Evolutionary conservation across 768 basidiomycete species (phyloP).

Genomic region (Collybia sp.): DNA sequence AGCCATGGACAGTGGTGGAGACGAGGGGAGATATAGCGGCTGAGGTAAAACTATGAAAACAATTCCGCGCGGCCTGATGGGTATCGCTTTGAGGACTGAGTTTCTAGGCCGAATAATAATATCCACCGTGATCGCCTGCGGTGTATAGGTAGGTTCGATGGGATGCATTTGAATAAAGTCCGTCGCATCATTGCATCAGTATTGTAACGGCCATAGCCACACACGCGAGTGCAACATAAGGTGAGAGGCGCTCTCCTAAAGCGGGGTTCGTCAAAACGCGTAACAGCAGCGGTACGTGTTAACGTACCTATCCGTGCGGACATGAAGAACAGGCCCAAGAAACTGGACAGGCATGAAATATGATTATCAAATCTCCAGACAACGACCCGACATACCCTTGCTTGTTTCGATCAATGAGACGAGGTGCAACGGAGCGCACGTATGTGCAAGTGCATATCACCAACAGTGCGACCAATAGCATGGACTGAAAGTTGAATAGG

Average conservation of each 20-base stretch:
- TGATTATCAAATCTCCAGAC: background rate
- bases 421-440: slow-evolving; percentile 83
- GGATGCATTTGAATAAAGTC: too few relatives aligned
- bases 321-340: slow-evolving; percentile 92
- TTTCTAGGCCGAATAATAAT: too few relatives aligned
- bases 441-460: slow-evolving; percentile 98
- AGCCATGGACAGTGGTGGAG: too few relatives aligned
- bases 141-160: too few relatives aligned
- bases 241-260: slow-evolving; percentile 90
- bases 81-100: too few relatives aligned
- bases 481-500: slow-evolving; percentile 95
- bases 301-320: slow-evolving; percentile 86
- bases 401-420: slow-evolving; percentile 90
- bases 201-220: slow-evolving; percentile 87
- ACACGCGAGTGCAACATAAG: slow-evolving; percentile 93
- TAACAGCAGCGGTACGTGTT: background rate
- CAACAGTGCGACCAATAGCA: slow-evolving; percentile 89
- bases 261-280: background rate
- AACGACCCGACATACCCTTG: slow-evolving; percentile 65
- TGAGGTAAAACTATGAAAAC: too few relatives aligned
- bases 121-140: too few relatives aligned
- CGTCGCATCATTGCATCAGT: slow-evolving; percentile 18
- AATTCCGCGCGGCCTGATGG: too few relatives aligned
- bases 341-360: slow-evolving; percentile 40
- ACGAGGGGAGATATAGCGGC: too few relatives aligned